These are phyloP conservation scores for Termitomyces sp. DNA, from an alignment of 768 basidiomycete genomes.

Conservation along the genomic window DNA sequence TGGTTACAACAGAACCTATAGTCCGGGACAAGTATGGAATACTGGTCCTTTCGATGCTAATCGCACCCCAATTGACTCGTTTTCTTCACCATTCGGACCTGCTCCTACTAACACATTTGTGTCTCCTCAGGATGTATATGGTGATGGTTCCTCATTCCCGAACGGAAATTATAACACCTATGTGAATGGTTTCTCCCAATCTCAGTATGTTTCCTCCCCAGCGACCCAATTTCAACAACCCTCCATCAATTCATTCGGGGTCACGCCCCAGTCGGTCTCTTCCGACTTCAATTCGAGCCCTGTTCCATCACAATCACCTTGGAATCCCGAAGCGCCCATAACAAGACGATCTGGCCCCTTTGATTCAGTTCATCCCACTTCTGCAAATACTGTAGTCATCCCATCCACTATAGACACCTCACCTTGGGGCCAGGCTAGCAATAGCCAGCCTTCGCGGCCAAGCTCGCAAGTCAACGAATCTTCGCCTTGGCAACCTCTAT, in stretches of 20 bases:
- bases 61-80: conserved; percentile 11
- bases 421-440: conserved; percentile 33
- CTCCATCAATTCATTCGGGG: conserved; percentile 8
- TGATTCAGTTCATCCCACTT: conserved; percentile 40
- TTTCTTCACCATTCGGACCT: conserved; percentile 15
- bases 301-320: conserved; percentile 29
- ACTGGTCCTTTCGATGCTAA: conserved; percentile 13
- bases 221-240: conserved; percentile 9
- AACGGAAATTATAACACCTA: conserved; percentile 9
- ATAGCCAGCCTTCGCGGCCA: conserved; percentile 20
- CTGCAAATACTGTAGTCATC: conserved; percentile 29
- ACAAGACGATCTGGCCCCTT: conserved; percentile 37
- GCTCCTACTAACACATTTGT: conserved; percentile 9
- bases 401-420: conserved; percentile 23
- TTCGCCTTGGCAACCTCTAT: conserved; percentile 54
- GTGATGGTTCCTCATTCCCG: conserved; percentile 5
- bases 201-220: conserved; percentile 13
- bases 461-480: conserved; percentile 33
- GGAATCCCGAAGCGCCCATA: conserved; percentile 28
- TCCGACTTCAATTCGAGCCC: conserved; percentile 14
- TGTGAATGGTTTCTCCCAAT: conserved; percentile 10
- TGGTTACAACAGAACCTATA: conserved; percentile 31
- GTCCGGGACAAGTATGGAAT: conserved; percentile 23
- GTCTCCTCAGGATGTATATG: conserved; percentile 9
- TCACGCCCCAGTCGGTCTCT: conserved; percentile 15